Base-by-base conservation (phyloP, 305 asterid genomes). In the Plantago lanceolata region DNA sequence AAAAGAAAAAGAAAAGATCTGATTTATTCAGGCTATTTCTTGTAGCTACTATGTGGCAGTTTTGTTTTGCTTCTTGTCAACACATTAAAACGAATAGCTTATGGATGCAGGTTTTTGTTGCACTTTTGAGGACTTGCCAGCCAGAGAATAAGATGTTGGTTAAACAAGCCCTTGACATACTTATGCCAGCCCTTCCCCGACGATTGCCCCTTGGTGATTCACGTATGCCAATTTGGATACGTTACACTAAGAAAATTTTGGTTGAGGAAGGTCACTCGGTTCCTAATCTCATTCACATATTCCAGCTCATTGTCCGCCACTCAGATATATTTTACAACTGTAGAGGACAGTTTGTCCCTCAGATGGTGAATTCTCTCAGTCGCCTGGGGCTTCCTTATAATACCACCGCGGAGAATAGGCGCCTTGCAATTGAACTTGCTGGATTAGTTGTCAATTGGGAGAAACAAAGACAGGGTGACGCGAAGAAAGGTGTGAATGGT, bases 201-300 rank as follows among this genome's bases (percentile, higher is more conserved):
- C 84, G 99, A 79, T 81, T 94, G 73, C 99, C 99, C 19, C 89
- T 88, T 69, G 99, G 99, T 70, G 99, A 94, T 71, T 88, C 96
- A 47, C 99, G 97, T 29, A 94, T 94, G 97, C 97, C 99, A 55
- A 94, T 94, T 73, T 94, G 99, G 99, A 94, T 94, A 79, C 97
- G 99, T 50, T 94, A 94, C 81, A 94, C 99, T 6, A 94, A 90
- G 81, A 94, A 94, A 75, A 94, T 94, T 54, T 86, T 94, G 64
- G 99, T 94, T 48, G 99, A 94, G 87, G 99, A 94, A 80, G 99
- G 99, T 31, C 97, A 94, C 76, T 94, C 99, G n/a, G 84, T 90
- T 70, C 97, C 99, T 47, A 94, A 94, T 76, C 91, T 94, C 68
- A 94, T 94, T 77, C 99, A 94, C 80, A 94, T 94, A 76, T 94